Evolutionary conservation across 1,139 yeast genomes (phyloP).

Genomic region (Zygosaccharomyces sapae): DNA sequence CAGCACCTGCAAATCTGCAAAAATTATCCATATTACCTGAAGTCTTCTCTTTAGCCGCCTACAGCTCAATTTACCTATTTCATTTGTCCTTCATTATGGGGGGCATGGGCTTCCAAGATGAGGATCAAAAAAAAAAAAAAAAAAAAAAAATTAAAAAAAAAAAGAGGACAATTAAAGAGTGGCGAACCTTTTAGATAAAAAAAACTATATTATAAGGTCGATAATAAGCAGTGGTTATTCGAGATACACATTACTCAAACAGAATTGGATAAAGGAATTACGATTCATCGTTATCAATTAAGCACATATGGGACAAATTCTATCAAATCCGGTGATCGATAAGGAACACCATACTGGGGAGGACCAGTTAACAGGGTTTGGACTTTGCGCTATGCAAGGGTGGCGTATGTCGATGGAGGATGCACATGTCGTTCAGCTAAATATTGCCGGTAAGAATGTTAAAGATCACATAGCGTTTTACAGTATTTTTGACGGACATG

Average conservation of each 20-base stretch:
- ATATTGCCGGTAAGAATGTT: constrained; percentile 44
- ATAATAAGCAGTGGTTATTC: not conserved
- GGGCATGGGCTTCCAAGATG: too few species aligned
- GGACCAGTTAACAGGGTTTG: constrained; percentile 67
- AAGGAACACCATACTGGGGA: constrained; percentile 70
- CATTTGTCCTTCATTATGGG: too few species aligned
- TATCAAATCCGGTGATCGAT: constrained; percentile 68
- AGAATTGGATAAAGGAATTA: not conserved
- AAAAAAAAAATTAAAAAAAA: too few species aligned
- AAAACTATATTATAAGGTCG: not conserved
- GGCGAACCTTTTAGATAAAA: constrained; percentile 4
- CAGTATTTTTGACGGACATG: constrained; percentile 97
- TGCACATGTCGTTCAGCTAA: constrained; percentile 53
- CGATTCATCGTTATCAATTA: not conserved
- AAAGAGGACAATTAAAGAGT: constrained; percentile 1
- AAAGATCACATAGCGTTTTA: constrained; percentile 67
- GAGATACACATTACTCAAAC: not conserved
- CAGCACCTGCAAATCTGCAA: too few species aligned
- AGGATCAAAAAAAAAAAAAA: too few species aligned
- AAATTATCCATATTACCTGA: too few species aligned
- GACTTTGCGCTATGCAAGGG: constrained; percentile 95
- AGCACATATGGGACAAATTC: constrained; percentile 63
- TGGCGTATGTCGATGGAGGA: constrained; percentile 99
- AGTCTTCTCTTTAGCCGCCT: too few species aligned
- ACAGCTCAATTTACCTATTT: too few species aligned